phyloP scores from a whole-genome alignment of 495 filamentous ascomycete genomes.

The Xylaria bambusicola region DNA sequence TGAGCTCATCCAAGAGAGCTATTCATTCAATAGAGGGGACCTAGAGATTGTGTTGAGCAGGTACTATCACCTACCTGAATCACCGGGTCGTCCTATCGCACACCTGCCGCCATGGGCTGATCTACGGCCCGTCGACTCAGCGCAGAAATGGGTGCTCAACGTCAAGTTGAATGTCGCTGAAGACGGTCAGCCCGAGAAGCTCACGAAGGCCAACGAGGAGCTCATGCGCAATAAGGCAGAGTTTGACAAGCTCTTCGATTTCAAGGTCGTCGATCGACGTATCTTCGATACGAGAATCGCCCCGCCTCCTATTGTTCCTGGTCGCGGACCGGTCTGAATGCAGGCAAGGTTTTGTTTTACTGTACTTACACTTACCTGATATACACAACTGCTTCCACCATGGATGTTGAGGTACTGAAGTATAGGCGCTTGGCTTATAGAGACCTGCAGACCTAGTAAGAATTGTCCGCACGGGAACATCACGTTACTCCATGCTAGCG shows the following conservation, averaged over 20 bases:
- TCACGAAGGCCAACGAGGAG: conserved; percentile 41
- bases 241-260: conserved; percentile 46
- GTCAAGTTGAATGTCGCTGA: conserved; percentile 43
- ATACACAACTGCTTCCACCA: too few species aligned
- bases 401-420: not conserved
- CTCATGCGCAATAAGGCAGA: conserved; percentile 35
- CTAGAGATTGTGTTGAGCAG: conserved; percentile 45
- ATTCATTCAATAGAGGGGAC: conserved; percentile 43
- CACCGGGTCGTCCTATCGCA: conserved; percentile 19
- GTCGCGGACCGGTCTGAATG: conserved; percentile 15
- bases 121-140: conserved; percentile 29
- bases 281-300: conserved; percentile 41
- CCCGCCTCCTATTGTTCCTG: conserved; percentile 21
- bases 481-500: too few species aligned
- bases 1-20: conserved; percentile 45
- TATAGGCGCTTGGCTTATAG: not conserved
- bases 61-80: conserved; percentile 29
- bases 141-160: conserved; percentile 42
- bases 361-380: too few species aligned
- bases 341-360: not conserved
- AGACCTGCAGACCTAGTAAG: too few species aligned
- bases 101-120: conserved; percentile 25
- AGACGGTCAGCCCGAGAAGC: conserved; percentile 42
- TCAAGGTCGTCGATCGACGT: conserved; percentile 44
- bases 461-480: too few species aligned